phyloP scores from a whole-genome alignment of 768 basidiomycete genomes.

The Mrakia frigida region DNA sequence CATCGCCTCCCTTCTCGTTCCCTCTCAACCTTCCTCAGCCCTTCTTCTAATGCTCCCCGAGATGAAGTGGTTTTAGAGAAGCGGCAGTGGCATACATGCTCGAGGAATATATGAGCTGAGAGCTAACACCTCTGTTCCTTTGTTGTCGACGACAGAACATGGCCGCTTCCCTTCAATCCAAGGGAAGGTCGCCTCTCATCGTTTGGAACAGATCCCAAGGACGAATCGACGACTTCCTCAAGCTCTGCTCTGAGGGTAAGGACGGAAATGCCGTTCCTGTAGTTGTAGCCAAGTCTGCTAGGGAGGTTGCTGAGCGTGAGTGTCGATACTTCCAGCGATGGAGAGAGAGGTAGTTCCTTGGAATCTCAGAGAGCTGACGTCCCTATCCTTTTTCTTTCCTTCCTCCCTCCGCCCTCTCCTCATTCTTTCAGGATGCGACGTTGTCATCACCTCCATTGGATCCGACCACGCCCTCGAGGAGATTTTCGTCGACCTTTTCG shows the following conservation, averaged over 20 bases:
- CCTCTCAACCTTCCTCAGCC: neutral
- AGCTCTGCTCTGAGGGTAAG: conserved; percentile 53
- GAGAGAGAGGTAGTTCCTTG: neutral
- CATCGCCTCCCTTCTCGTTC: neutral
- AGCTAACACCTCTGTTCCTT: neutral
- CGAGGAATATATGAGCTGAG: neutral
- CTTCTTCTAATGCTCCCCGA: neutral
- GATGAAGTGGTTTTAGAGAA: no score
- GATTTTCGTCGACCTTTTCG: conserved; percentile 59
- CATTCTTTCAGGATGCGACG: conserved; percentile 52
- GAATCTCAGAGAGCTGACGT: conserved; percentile 19
- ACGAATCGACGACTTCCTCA: conserved; percentile 44
- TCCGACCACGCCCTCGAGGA: conserved; percentile 64
- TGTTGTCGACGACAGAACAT: conserved; percentile 57
- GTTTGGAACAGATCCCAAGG: conserved; percentile 67
- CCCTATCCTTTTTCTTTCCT: neutral
- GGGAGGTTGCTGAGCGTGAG: conserved; percentile 55
- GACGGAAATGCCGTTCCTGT: conserved; percentile 56
- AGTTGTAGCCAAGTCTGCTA: conserved; percentile 55
- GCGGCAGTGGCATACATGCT: neutral
- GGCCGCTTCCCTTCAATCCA: conserved; percentile 49
- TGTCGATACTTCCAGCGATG: neutral
- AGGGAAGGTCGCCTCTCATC: conserved; percentile 53
- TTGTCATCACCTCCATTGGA: conserved; percentile 68
- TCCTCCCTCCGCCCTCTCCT: neutral